A percentile compares a stretch with the other conserved stretches of the same genome.
phyloP scores from a whole-genome alignment of 1,284 basidiomycete genomes.

The Papiliotrema fonsecae region DNA sequence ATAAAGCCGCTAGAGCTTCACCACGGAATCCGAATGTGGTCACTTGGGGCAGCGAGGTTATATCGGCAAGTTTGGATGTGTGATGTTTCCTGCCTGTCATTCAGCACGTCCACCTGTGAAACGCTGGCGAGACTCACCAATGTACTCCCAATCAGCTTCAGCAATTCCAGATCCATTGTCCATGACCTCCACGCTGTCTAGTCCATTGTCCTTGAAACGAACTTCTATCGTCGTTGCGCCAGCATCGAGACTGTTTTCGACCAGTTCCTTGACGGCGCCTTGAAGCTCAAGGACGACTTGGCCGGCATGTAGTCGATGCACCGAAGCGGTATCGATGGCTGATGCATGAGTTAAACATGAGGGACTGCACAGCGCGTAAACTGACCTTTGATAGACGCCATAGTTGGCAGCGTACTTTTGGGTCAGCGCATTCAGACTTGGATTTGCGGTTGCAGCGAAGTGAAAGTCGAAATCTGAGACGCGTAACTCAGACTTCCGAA shows the following conservation, averaged over 20 bases:
- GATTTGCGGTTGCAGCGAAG: too few species aligned
- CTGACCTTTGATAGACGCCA: not conserved
- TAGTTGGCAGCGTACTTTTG: not conserved
- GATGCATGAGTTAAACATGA: not conserved
- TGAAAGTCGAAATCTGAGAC: too few species aligned
- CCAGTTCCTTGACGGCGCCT: conserved; percentile 88
- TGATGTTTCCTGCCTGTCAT: conserved; percentile 76
- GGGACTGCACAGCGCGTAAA: not conserved
- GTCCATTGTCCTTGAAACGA: conserved; percentile 81
- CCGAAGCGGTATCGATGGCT: conserved; percentile 69
- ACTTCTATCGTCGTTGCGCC: conserved; percentile 85
- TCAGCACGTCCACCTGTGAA: not conserved
- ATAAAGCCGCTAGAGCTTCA: conserved; percentile 90
- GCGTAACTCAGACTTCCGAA: too few species aligned
- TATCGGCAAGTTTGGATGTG: conserved; percentile 83
- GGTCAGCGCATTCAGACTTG: too few species aligned
- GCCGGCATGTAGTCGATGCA: conserved; percentile 83
- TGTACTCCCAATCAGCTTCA: conserved; percentile 66
- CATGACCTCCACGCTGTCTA: conserved; percentile 79
- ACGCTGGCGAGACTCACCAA: conserved; percentile 59
- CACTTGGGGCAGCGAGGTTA: conserved; percentile 69
- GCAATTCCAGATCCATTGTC: conserved; percentile 90
- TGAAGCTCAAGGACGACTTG: conserved; percentile 94
- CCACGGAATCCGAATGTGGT: conserved; percentile 92
- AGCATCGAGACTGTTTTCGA: conserved; percentile 95